Conservation (phyloP, 208 protist species). For the Leishmania lainsoni region DNA sequence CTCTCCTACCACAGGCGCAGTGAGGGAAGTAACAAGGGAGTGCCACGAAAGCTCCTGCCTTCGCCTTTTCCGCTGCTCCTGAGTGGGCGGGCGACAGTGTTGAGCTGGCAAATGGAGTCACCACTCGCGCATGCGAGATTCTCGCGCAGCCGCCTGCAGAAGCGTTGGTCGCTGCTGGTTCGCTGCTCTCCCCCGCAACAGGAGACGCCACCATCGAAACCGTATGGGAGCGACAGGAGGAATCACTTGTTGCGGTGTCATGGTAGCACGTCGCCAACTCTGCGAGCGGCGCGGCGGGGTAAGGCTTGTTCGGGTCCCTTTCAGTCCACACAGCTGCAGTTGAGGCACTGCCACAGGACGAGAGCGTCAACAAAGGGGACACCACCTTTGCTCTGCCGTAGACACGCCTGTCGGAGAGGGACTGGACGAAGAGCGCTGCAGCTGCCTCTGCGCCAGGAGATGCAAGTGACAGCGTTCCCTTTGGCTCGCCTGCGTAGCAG, state of each 20-base stretch:
- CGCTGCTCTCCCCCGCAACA: not conserved
- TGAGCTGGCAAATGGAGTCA: not conserved
- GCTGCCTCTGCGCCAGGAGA: not conserved
- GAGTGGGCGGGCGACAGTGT: not conserved
- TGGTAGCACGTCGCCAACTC: constrained; percentile 8
- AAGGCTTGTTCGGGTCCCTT: not conserved
- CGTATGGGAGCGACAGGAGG: constrained; percentile 10
- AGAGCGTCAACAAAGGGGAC: not conserved
- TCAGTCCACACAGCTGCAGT: not conserved
- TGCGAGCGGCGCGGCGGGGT: not conserved
- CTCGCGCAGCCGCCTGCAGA: not conserved
- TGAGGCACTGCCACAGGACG: not conserved
- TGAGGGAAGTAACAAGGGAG: not conserved
- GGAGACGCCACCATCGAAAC: constrained; percentile 19
- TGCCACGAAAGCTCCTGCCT: not conserved
- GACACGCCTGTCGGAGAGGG: not conserved
- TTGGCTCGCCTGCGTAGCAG: not conserved
- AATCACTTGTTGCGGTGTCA: constrained; percentile 11
- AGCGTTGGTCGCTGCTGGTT: not conserved
- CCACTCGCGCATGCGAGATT: not conserved
- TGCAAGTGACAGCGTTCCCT: not conserved
- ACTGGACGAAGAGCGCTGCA: not conserved
- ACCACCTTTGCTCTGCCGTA: not conserved
- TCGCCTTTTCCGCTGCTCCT: not conserved
- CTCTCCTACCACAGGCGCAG: not conserved